Evolutionary conservation across 495 filamentous ascomycete genomes (phyloP).

Genomic region (Endocarpon pusillum): DNA sequence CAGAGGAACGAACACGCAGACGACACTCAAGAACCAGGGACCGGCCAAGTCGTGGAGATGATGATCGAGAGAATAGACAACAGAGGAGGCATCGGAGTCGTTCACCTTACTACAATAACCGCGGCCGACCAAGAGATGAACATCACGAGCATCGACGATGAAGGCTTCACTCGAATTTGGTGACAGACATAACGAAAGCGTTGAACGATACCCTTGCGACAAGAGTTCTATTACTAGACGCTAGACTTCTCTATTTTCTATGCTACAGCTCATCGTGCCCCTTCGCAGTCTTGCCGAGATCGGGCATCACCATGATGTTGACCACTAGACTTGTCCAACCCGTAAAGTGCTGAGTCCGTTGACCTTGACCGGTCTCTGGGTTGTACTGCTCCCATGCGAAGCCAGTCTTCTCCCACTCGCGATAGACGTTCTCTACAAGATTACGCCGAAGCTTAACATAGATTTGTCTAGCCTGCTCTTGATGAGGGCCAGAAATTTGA

Average conservation of each 20-base stretch:
- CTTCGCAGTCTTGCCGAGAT: conserved; percentile 20
- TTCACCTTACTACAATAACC: too few relatives aligned
- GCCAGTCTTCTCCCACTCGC: conserved; percentile 73
- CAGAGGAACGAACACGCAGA: too few relatives aligned
- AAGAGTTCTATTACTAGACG: neutral
- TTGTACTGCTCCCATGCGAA: conserved; percentile 99
- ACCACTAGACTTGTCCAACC: conserved; percentile 97
- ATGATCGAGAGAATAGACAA: too few relatives aligned
- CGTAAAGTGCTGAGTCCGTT: conserved; percentile 93
- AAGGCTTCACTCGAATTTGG: too few relatives aligned
- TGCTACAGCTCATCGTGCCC: conserved; percentile 27
- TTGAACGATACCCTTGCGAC: neutral
- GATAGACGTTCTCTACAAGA: conserved; percentile 76
- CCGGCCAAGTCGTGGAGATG: too few relatives aligned
- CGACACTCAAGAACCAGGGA: too few relatives aligned
- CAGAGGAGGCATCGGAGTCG: too few relatives aligned
- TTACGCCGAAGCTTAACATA: conserved; percentile 67
- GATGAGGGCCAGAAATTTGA: conserved; percentile 44
- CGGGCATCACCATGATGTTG: conserved; percentile 89
- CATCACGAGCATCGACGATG: too few relatives aligned
- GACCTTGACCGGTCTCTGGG: conserved; percentile 76
- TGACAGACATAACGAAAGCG: neutral
- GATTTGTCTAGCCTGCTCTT: conserved; percentile 47
- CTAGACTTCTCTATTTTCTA: neutral
- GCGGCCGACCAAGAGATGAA: too few relatives aligned